These are phyloP conservation scores for Tephrocybe sp. DNA, from an alignment of 768 basidiomycete genomes.

Conservation along the genomic window DNA sequence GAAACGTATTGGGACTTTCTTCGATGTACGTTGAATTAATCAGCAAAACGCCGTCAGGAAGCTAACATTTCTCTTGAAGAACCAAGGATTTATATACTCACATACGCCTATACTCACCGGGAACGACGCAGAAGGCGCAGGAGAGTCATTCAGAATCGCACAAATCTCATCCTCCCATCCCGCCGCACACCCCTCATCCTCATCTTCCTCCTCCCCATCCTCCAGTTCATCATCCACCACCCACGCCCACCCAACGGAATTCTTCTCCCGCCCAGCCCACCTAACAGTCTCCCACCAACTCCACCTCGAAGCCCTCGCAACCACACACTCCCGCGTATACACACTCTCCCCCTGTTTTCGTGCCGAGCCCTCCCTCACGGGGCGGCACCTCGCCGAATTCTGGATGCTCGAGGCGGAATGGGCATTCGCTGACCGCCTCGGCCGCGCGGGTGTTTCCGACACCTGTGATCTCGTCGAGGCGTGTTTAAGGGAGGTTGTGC, in stretches of 20 bases:
- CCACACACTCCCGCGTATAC: slow-evolving; percentile 79
- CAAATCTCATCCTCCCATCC: slow-evolving; percentile 32
- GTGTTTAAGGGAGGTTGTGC: slow-evolving; percentile 25
- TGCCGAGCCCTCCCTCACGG: slow-evolving; percentile 85
- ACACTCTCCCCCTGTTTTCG: slow-evolving; percentile 94
- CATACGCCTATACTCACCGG: slow-evolving; percentile 89
- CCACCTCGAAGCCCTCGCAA: slow-evolving; percentile 86
- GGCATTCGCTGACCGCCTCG: slow-evolving; percentile 32
- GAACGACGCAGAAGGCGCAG: slow-evolving; percentile 95
- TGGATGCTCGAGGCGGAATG: slow-evolving; percentile 99
- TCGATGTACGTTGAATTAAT: slow-evolving; percentile 52
- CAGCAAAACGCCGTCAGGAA: no score
- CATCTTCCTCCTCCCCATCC: slow-evolving; percentile 7
- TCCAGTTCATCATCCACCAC: slow-evolving; percentile 2
- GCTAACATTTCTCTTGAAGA: slow-evolving; percentile 34
- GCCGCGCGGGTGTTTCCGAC: slow-evolving; percentile 31
- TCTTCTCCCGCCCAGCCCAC: slow-evolving; percentile 75
- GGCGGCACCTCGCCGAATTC: slow-evolving; percentile 94
- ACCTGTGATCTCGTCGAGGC: slow-evolving; percentile 39
- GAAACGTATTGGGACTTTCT: slow-evolving; percentile 60
- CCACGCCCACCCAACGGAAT: slow-evolving; percentile 36
- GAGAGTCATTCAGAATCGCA: slow-evolving; percentile 81
- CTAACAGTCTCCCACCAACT: slow-evolving; percentile 96
- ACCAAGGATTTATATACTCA: slow-evolving; percentile 72
- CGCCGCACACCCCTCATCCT: slow-evolving; percentile 14